These are phyloP conservation scores for Stagonosporopsis cucurbitacearum DNA, from an alignment of 2,329 filamentous ascomycete species.

Conservation along the genomic window DNA sequence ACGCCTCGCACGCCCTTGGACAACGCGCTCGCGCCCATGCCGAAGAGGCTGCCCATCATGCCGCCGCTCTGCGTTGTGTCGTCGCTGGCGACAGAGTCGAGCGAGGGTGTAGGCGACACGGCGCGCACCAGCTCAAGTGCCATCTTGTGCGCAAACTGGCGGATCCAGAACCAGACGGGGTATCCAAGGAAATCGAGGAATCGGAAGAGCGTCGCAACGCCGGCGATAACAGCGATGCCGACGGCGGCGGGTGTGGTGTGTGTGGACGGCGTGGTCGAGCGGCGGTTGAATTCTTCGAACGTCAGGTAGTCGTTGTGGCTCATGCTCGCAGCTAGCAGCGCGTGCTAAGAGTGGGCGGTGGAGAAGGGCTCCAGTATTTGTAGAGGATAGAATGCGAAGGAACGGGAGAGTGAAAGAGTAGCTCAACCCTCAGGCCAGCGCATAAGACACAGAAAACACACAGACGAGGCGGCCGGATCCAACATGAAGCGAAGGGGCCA, in stretches of 20 bases:
- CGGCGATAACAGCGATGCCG: constrained; percentile 29
- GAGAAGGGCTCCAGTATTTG: constrained; percentile 13
- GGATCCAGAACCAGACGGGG: constrained; percentile 57
- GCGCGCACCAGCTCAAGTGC: constrained; percentile 17
- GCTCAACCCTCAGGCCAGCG: constrained; percentile 46
- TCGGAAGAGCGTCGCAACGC: constrained; percentile 39
- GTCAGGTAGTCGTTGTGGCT: constrained; percentile 27
- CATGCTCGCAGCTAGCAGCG: constrained; percentile 21
- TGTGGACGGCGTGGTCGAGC: constrained; percentile 20
- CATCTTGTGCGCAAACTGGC: constrained; percentile 52
- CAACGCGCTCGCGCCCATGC: constrained; percentile 48
- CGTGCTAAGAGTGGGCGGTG: constrained; percentile 8
- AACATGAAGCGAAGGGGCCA: constrained; percentile 40
- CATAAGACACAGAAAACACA: constrained; percentile 41
- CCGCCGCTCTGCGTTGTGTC: constrained; percentile 32
- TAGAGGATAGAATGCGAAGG: constrained; percentile 19
- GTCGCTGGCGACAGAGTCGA: constrained; percentile 27
- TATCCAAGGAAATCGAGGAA: constrained; percentile 38
- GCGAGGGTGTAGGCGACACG: constrained; percentile 10
- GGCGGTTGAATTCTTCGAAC: constrained; percentile 27
- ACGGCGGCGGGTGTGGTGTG: constrained; percentile 23
- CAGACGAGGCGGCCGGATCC: constrained; percentile 34
- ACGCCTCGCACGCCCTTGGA: constrained; percentile 44
- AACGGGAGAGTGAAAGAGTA: constrained; percentile 13
- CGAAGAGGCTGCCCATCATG: constrained; percentile 44